Conservation (phyloP, 495 filamentous ascomycete genomes). For the Lepidopterella palustris region DNA sequence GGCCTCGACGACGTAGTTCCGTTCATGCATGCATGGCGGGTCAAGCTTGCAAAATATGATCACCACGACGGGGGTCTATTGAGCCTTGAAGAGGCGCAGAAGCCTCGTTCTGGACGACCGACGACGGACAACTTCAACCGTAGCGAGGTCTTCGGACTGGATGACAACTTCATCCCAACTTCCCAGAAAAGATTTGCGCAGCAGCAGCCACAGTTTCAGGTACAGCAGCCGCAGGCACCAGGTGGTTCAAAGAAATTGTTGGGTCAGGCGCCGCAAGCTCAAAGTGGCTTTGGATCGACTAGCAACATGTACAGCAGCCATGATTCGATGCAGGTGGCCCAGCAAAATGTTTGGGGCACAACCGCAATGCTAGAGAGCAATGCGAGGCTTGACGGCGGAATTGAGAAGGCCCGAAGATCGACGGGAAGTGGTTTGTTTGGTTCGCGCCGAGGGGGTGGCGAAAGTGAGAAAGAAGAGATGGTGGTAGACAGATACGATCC, state of each 20-base stretch:
- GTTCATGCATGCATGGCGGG: conserved; percentile 52
- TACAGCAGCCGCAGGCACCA: conserved; percentile 7
- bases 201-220: conserved; percentile 4
- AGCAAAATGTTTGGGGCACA: not conserved
- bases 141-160: conserved; percentile 15
- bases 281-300: not conserved
- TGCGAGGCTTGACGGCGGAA: not conserved
- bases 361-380: not conserved
- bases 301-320: conserved; percentile 1
- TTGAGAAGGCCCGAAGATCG: not conserved
- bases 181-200: not conserved
- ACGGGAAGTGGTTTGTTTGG: not conserved
- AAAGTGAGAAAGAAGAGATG: not conserved
- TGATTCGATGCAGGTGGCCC: not conserved
- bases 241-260: not conserved
- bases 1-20: conserved; percentile 55
- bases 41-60: conserved; percentile 39
- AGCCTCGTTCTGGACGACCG: conserved; percentile 5
- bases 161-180: conserved; percentile 10
- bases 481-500: conserved; percentile 4
- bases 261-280: not conserved
- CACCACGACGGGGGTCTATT: conserved; percentile 18
- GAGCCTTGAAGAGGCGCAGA: conserved; percentile 11
- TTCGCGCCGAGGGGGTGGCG: not conserved
- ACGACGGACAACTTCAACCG: conserved; percentile 11